Evolutionary conservation across 2,329 filamentous ascomycete genomes (phyloP).

Genomic region (Leptodontidium sp.): DNA sequence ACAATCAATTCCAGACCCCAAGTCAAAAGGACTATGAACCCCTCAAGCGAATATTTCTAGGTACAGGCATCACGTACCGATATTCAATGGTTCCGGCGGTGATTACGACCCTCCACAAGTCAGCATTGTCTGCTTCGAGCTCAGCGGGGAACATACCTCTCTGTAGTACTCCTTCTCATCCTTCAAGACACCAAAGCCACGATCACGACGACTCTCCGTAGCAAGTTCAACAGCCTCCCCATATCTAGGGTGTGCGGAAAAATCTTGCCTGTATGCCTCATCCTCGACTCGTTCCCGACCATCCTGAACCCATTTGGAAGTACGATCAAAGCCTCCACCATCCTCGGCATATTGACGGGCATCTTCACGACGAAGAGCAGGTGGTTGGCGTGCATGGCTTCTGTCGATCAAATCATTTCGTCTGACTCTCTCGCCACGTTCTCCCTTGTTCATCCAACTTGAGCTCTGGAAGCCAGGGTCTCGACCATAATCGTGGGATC

Average conservation of each 20-base stretch:
- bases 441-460: not conserved
- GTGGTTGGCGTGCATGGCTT: not conserved
- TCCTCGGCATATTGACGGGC: not conserved
- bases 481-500: not conserved
- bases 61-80: no score
- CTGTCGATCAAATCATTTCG: not conserved
- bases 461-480: not conserved
- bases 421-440: not conserved
- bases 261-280: not conserved
- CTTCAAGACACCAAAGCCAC: not conserved
- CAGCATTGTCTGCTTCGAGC: not conserved
- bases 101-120: not conserved
- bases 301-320: not conserved
- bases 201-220: not conserved
- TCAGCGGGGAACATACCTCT: not conserved
- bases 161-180: not conserved
- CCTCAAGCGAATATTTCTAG: no score
- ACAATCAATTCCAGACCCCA: no score
- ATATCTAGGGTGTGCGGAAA: not conserved
- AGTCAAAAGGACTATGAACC: no score
- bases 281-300: not conserved
- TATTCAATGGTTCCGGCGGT: no score
- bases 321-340: not conserved
- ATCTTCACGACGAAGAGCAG: conserved; percentile 1
- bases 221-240: not conserved